Percentiles rank a stretch among this genome's conserved stretches.
These are phyloP conservation scores for Bertia moriformis DNA, from an alignment of 2,329 filamentous ascomycete genomes.

Conservation along the genomic window DNA sequence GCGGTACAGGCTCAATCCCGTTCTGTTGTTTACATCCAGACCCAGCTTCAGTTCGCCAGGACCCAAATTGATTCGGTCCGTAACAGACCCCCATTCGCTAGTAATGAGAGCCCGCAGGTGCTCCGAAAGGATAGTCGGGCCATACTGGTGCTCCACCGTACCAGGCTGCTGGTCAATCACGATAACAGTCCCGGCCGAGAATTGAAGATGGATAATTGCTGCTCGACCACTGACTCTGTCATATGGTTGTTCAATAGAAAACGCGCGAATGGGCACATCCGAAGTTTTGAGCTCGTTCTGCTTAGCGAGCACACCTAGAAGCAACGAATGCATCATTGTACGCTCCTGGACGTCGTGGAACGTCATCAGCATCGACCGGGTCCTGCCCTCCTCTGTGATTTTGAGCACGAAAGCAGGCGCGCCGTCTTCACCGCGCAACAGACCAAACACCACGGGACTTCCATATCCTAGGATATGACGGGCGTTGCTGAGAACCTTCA, in stretches of 20 bases:
- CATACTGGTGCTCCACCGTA: slow-evolving; percentile 26
- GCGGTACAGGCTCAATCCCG: slow-evolving; percentile 28
- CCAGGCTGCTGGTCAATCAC: slow-evolving; percentile 34
- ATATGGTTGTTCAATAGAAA: slow-evolving; percentile 13
- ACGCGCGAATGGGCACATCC: background rate
- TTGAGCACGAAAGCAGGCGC: slow-evolving; percentile 33
- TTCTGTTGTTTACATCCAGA: slow-evolving; percentile 19
- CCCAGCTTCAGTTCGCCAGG: slow-evolving; percentile 24
- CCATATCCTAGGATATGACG: slow-evolving; percentile 32
- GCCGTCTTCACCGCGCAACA: slow-evolving; percentile 31
- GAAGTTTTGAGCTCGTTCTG: slow-evolving; percentile 22
- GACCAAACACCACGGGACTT: slow-evolving; percentile 37
- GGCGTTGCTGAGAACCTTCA: slow-evolving; percentile 38
- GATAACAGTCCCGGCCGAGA: slow-evolving; percentile 6
- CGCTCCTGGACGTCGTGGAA: slow-evolving; percentile 34
- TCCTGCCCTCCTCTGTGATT: slow-evolving; percentile 27
- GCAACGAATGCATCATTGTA: slow-evolving; percentile 32
- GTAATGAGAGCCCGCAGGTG: slow-evolving; percentile 35
- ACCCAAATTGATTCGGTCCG: slow-evolving; percentile 39
- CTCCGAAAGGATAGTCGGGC: slow-evolving; percentile 35
- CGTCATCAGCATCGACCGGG: slow-evolving; percentile 34
- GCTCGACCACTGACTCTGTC: background rate
- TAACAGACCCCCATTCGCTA: slow-evolving; percentile 36
- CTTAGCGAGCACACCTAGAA: slow-evolving; percentile 32
- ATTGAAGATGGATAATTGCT: background rate